These are phyloP conservation scores for Coccinonectria pachysandricola DNA, from an alignment of 2,329 filamentous ascomycete species.

Conservation along the genomic window DNA sequence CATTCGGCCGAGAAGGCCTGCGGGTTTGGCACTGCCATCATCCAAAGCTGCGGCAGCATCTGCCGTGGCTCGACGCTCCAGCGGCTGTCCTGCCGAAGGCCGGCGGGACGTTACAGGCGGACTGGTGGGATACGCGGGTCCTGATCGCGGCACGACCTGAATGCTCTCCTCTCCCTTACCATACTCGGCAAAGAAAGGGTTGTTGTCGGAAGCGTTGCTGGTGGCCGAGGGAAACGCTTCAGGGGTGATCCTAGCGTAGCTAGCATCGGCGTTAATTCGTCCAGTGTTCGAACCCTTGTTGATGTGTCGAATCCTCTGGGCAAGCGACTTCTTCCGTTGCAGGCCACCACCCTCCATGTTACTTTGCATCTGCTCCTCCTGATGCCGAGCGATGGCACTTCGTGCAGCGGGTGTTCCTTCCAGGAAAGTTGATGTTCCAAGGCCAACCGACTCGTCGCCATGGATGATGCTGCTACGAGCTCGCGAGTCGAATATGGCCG, in stretches of 20 bases:
- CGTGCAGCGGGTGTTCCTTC: constrained; percentile 85
- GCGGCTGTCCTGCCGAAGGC: constrained; percentile 26
- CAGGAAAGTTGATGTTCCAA: constrained; percentile 91
- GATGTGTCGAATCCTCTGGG: constrained; percentile 81
- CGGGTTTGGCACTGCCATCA: constrained; percentile 35
- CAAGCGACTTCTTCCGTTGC: constrained; percentile 87
- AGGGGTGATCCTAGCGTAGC: constrained; percentile 32
- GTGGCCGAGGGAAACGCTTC: constrained; percentile 25
- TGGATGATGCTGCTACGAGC: constrained; percentile 63
- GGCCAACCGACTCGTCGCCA: constrained; percentile 69
- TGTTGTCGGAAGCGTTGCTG: constrained; percentile 33
- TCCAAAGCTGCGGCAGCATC: constrained; percentile 35
- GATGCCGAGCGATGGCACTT: constrained; percentile 63
- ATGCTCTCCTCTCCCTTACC: constrained; percentile 45
- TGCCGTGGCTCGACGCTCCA: constrained; percentile 57
- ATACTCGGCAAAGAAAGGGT: constrained; percentile 80
- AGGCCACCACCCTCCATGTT: constrained; percentile 49
- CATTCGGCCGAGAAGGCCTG: constrained; percentile 66
- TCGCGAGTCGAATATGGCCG: constrained; percentile 57
- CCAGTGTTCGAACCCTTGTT: constrained; percentile 55
- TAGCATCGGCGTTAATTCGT: constrained; percentile 46
- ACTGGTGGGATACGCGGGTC: constrained; percentile 41
- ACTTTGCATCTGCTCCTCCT: constrained; percentile 57
- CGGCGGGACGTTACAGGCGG: constrained; percentile 36
- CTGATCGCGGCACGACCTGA: constrained; percentile 31